Evolutionary conservation across 1,139 yeast genomes (phyloP).

Genomic region (Blastobotrys malaysiensis): DNA sequence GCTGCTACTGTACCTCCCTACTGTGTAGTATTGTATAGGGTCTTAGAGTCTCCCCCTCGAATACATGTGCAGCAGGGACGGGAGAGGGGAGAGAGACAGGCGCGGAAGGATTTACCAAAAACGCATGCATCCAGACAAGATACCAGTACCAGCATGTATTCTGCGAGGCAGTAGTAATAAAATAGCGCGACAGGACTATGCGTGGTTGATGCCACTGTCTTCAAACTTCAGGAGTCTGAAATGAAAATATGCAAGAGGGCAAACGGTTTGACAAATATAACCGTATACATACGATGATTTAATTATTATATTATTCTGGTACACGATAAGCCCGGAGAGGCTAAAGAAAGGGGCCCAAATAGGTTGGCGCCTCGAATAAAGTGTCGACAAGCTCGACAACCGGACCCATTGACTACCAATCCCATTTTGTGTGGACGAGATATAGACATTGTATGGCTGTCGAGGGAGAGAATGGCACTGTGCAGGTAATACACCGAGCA

Average conservation of each 20-base stretch:
- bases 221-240: background rate
- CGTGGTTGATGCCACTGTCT: background rate
- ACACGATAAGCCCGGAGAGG: background rate
- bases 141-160: background rate
- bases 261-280: background rate
- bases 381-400: background rate
- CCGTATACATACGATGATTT: background rate
- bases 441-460: too few species aligned
- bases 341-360: background rate
- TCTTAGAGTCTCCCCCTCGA: background rate
- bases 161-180: background rate
- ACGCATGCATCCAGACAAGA: background rate
- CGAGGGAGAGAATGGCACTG: too few species aligned
- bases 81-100: background rate
- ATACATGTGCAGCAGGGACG: background rate
- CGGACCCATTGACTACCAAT: too few species aligned
- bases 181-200: background rate
- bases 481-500: too few species aligned
- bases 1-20: too few species aligned
- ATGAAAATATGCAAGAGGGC: background rate
- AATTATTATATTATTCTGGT: background rate
- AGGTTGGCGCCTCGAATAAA: background rate
- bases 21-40: too few species aligned
- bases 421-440: too few species aligned
- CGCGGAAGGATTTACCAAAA: background rate